These are phyloP conservation scores for Guadua angustifolia DNA, from an alignment of 176 grass and related monocot genomes.

Conservation along the genomic window DNA sequence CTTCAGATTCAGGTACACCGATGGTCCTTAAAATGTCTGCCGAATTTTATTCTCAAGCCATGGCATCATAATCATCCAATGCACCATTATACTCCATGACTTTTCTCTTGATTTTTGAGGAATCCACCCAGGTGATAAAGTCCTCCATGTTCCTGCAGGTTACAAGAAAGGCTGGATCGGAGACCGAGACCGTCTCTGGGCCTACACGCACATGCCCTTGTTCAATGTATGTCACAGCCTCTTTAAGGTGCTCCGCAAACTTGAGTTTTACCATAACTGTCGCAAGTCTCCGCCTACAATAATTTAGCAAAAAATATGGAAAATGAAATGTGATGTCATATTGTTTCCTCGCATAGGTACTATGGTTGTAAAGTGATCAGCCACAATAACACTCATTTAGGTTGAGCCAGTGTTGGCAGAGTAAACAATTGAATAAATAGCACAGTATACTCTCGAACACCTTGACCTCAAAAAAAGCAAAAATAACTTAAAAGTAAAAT, in stretches of 20 bases:
- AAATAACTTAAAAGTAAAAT: background rate
- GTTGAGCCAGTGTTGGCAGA: background rate
- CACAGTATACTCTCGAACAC: background rate
- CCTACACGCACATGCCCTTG: constrained; percentile 84
- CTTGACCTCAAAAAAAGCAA: background rate
- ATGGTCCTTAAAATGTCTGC: constrained; percentile 6
- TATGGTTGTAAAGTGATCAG: background rate
- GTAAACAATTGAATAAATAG: background rate
- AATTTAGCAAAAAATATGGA: background rate
- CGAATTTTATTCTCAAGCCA: constrained; percentile 42
- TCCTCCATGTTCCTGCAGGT: constrained; percentile 98
- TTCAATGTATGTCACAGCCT: constrained; percentile 88
- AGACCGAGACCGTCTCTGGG: constrained; percentile 77
- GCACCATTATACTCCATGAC: constrained; percentile 67
- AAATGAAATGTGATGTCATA: background rate
- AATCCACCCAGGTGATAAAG: constrained; percentile 92
- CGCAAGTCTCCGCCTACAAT: constrained; percentile 69
- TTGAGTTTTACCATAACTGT: constrained; percentile 80
- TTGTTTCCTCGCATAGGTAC: background rate
- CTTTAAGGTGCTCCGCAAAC: constrained; percentile 83
- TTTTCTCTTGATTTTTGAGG: constrained; percentile 79
- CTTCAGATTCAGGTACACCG: background rate
- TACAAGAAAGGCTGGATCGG: constrained; percentile 82
- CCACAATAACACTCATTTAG: background rate
- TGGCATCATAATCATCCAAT: constrained; percentile 75